phyloP scores from a whole-genome alignment of 306 rosid species.

The Rubus idaeus region DNA sequence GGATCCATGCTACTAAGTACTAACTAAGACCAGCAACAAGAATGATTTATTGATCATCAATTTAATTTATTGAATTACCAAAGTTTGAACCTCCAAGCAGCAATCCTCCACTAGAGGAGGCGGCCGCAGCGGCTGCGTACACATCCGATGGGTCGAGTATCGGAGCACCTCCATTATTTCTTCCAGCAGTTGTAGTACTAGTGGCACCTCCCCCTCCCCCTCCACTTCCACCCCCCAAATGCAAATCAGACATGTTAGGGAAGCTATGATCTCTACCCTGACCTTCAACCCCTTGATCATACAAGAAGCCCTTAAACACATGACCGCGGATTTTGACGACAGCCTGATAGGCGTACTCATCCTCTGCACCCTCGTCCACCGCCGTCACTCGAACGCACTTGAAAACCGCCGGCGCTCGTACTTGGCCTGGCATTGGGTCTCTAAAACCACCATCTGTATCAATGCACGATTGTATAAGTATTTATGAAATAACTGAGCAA shows the following conservation, averaged over 20 bases:
- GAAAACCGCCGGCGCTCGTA: conserved; percentile 83
- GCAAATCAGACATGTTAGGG: conserved; percentile 72
- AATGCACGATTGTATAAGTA: not conserved
- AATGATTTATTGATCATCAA: conserved; percentile 24
- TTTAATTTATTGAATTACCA: conserved; percentile 70
- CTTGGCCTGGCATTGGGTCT: conserved; percentile 73
- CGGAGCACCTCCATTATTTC: conserved; percentile 63
- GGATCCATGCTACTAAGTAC: too few species aligned
- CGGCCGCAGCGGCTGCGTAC: conserved; percentile 37
- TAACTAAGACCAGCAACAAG: conserved; percentile 17
- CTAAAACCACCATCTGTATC: conserved; percentile 59
- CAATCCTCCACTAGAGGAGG: conserved; percentile 37
- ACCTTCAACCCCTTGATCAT: conserved; percentile 73
- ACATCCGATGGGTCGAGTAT: conserved; percentile 71
- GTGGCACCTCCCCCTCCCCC: conserved; percentile 2
- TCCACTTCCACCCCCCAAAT: conserved; percentile 60
- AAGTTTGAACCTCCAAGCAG: conserved; percentile 71
- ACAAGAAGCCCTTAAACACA: conserved; percentile 81
- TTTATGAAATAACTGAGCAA: too few species aligned
- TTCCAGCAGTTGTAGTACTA: conserved; percentile 23
- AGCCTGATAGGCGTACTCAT: conserved; percentile 82
- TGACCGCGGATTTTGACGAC: conserved; percentile 85
- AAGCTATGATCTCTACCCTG: conserved; percentile 28
- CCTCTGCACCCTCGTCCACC: conserved; percentile 70
- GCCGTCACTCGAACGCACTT: conserved; percentile 91